These are phyloP conservation scores for Puccinia coronata DNA, from an alignment of 1,284 basidiomycete species.

Conservation along the genomic window DNA sequence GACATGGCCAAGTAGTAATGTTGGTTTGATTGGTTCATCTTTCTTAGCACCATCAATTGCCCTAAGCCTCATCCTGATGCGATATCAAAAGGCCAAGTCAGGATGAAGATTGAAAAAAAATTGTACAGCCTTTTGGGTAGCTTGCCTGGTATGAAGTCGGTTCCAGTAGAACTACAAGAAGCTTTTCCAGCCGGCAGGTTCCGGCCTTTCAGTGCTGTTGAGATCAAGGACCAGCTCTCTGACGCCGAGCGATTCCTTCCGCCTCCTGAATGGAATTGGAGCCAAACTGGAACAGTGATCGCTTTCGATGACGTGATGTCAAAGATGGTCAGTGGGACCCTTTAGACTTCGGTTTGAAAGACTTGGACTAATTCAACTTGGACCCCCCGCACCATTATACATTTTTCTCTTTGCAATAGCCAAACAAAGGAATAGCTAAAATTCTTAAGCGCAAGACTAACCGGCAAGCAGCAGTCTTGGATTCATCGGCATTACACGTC, in stretches of 20 bases:
- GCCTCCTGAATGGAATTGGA: conserved; percentile 50
- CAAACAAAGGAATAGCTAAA: conserved; percentile 31
- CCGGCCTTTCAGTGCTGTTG: conserved; percentile 58
- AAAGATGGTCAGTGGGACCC: conserved; percentile 14
- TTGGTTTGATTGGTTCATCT: background rate
- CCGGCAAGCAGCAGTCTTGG: conserved; percentile 51
- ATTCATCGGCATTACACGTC: conserved; percentile 51
- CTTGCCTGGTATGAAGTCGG: conserved; percentile 46
- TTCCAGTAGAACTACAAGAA: conserved; percentile 78
- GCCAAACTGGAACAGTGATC: conserved; percentile 27
- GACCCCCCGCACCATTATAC: background rate
- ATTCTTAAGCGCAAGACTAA: conserved; percentile 29
- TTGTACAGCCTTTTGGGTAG: conserved; percentile 74
- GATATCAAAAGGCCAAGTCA: conserved; percentile 76
- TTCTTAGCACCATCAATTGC: conserved; percentile 63
- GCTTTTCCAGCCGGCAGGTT: conserved; percentile 81
- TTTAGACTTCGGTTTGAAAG: background rate
- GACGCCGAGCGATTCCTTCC: conserved; percentile 46
- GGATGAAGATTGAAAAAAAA: conserved; percentile 78
- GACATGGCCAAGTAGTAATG: background rate
- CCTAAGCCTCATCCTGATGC: conserved; percentile 74
- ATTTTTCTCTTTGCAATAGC: background rate
- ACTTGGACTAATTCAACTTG: background rate
- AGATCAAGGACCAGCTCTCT: conserved; percentile 36
- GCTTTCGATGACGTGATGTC: conserved; percentile 40